Percentiles rank a stretch among this genome's conserved stretches.
These are phyloP conservation scores for Melanomma pulvis-pyrius DNA, from an alignment of 495 filamentous ascomycete species.

Conservation along the genomic window DNA sequence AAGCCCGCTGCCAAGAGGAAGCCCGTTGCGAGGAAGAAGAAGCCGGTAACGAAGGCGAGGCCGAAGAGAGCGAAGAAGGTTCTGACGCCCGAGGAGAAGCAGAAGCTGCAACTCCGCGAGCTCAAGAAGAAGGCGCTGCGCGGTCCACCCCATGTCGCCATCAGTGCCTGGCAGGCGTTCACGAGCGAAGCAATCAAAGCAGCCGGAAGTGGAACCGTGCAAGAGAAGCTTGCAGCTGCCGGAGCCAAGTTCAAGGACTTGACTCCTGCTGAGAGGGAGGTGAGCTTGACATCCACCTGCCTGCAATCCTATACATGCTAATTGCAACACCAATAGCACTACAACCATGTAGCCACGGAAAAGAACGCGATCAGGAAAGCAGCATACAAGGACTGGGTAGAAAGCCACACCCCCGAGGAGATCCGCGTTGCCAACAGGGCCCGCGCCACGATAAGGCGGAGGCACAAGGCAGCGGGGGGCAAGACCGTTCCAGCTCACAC, in stretches of 20 bases:
- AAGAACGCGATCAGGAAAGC: conserved; percentile 53
- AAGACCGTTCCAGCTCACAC: conserved; percentile 1
- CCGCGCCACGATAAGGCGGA: conserved; percentile 51
- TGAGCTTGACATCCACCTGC: conserved; percentile 6
- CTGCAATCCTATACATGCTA: not conserved
- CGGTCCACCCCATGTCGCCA: conserved; percentile 13
- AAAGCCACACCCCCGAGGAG: conserved; percentile 56
- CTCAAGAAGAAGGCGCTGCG: conserved; percentile 38
- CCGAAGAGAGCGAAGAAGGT: conserved; percentile 12
- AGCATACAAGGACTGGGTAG: conserved; percentile 61
- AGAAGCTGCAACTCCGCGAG: conserved; percentile 20
- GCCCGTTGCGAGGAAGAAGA: conserved; percentile 25
- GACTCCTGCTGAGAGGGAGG: conserved; percentile 39
- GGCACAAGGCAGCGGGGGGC: conserved; percentile 4
- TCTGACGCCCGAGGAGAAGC: conserved; percentile 18
- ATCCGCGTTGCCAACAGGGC: conserved; percentile 68
- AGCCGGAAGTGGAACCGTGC: not conserved
- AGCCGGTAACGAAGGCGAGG: conserved; percentile 12
- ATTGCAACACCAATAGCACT: conserved; percentile 44
- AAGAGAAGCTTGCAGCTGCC: conserved; percentile 1
- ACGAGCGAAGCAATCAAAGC: conserved; percentile 24
- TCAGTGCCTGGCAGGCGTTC: conserved; percentile 36
- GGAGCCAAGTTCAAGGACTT: conserved; percentile 29
- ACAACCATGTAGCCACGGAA: conserved; percentile 54
- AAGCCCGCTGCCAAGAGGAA: conserved; percentile 19